A percentile compares a stretch with the other conserved stretches of the same genome.
Conservation (phyloP, 371 early-diverging fungal species). For the Rhizopus microsporus region DNA sequence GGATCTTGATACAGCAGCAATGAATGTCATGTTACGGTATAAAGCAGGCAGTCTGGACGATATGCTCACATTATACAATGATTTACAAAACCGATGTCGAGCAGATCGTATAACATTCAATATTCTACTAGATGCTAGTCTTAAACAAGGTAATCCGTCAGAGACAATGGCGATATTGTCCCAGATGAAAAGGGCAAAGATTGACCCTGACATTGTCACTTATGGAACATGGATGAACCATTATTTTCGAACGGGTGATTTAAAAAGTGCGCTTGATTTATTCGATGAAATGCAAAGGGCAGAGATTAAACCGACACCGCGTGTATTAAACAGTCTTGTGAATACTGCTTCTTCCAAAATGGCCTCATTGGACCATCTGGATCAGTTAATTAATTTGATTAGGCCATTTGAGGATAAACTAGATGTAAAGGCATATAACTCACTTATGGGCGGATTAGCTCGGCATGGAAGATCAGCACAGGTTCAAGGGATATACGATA, state of each 20-base stretch:
- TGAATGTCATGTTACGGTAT: slow-evolving; percentile 40
- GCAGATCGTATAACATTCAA: slow-evolving; percentile 42
- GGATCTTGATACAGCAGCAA: slow-evolving; percentile 24
- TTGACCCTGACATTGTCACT: slow-evolving; percentile 52
- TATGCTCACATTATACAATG: slow-evolving; percentile 28
- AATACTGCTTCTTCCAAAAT: slow-evolving; percentile 25
- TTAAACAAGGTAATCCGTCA: slow-evolving; percentile 31
- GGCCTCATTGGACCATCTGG: slow-evolving; percentile 2
- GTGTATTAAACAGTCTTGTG: slow-evolving; percentile 34
- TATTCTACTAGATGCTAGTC: slow-evolving; percentile 43
- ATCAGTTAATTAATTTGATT: not conserved
- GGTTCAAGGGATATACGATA: slow-evolving; percentile 18
- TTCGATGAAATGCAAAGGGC: slow-evolving; percentile 43
- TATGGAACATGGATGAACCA: slow-evolving; percentile 57
- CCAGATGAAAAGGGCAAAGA: slow-evolving; percentile 33
- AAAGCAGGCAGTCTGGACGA: slow-evolving; percentile 16
- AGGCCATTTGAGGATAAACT: not conserved
- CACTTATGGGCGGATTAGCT: slow-evolving; percentile 24
- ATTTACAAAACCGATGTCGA: slow-evolving; percentile 14
- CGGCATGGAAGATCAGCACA: slow-evolving; percentile 21
- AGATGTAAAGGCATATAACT: slow-evolving; percentile 25
- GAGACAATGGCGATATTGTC: slow-evolving; percentile 36
- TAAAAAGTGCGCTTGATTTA: slow-evolving; percentile 32
- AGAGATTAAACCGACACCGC: slow-evolving; percentile 31
- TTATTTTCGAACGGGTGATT: slow-evolving; percentile 31